A percentile compares a stretch with the other conserved stretches of the same genome.
Evolutionary conservation across 306 rosid genomes (phyloP).

Genomic region (Herpetospermum pedunculosum): DNA sequence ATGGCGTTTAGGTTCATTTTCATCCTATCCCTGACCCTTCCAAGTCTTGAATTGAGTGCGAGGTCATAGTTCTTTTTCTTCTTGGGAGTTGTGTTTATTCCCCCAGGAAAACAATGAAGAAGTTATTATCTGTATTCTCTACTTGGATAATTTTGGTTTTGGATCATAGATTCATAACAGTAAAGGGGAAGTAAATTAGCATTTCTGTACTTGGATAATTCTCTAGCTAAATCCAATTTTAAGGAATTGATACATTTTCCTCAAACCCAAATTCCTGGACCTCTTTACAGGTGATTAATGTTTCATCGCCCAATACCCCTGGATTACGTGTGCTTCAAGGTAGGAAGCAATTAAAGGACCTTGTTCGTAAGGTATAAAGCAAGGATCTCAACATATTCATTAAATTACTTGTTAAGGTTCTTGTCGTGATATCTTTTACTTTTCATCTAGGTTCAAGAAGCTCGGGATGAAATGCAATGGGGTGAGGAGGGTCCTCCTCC

Average conservation of each 20-base stretch:
- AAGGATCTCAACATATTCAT: background rate
- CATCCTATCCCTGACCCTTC: background rate
- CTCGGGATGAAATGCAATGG: slow-evolving; percentile 99
- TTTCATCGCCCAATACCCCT: slow-evolving; percentile 98
- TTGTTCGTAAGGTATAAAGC: slow-evolving; percentile 75
- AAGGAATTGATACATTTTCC: background rate
- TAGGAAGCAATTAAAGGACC: slow-evolving; percentile 92
- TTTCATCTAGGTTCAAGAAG: slow-evolving; percentile 70
- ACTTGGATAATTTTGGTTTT: background rate
- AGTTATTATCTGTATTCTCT: background rate
- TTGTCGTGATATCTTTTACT: slow-evolving; percentile 17
- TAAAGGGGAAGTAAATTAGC: background rate
- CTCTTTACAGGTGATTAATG: slow-evolving; percentile 69
- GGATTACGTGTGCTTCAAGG: slow-evolving; percentile 98
- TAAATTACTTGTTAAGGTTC: slow-evolving; percentile 9
- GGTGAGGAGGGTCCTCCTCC: slow-evolving; percentile 99
- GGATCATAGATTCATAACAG: background rate
- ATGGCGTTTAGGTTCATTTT: background rate
- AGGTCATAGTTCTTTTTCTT: background rate
- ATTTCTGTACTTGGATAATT: background rate
- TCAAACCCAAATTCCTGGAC: background rate
- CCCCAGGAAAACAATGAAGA: background rate
- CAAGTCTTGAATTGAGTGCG: background rate
- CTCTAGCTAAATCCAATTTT: background rate
- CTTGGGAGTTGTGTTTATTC: background rate